phyloP scores from a whole-genome alignment of 1,139 yeast species.

The Hansenula anomala region DNA sequence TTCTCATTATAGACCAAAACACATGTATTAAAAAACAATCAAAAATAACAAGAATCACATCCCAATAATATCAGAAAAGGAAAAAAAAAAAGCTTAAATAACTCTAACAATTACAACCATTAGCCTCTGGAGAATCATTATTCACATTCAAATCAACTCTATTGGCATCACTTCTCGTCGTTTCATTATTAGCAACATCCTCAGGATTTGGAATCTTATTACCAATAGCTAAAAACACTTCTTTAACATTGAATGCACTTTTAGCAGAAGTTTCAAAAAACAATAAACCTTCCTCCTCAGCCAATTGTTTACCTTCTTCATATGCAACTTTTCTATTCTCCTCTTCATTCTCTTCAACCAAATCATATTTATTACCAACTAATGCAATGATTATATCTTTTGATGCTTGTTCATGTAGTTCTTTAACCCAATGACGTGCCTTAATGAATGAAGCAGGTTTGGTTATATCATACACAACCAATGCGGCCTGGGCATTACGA shows the following conservation, averaged over 20 bases:
- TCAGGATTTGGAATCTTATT: constrained; percentile 58
- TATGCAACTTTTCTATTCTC: constrained; percentile 68
- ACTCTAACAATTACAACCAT: constrained; percentile 25
- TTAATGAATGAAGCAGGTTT: constrained; percentile 96
- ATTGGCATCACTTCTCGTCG: constrained; percentile 13
- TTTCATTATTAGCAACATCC: constrained; percentile 19
- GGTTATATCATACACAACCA: constrained; percentile 93
- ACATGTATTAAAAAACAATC: too few relatives aligned
- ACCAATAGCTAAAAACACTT: constrained; percentile 88
- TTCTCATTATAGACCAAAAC: too few relatives aligned
- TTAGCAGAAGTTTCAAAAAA: constrained; percentile 97
- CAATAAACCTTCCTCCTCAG: constrained; percentile 78
- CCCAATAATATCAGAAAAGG: neutral
- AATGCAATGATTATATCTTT: constrained; percentile 89
- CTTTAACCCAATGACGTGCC: constrained; percentile 99
- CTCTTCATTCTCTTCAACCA: constrained; percentile 36
- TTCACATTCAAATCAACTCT: constrained; percentile 34
- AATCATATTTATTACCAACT: constrained; percentile 88
- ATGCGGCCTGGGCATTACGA: constrained; percentile 97
- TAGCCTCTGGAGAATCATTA: constrained; percentile 20
- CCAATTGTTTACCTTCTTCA: constrained; percentile 80
- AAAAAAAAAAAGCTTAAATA: neutral
- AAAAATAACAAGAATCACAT: too few relatives aligned
- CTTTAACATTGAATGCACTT: constrained; percentile 86
- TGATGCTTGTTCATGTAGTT: constrained; percentile 90